These are phyloP conservation scores for Hypoxylon perforatum DNA, from an alignment of 495 filamentous ascomycete species.

Conservation along the genomic window DNA sequence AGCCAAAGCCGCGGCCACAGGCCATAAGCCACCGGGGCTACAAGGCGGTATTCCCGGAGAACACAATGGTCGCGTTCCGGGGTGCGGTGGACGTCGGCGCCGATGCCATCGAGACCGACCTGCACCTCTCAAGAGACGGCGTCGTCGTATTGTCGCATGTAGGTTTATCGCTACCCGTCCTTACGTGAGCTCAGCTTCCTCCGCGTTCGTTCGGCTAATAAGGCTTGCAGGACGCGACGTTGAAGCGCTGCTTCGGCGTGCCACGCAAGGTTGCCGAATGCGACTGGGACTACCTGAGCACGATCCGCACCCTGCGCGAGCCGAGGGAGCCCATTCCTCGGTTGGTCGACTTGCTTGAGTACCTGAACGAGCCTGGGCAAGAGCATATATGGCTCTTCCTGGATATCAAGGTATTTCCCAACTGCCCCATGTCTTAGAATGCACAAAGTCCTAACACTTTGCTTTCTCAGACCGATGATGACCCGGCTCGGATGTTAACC, in stretches of 20 bases:
- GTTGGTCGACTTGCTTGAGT: conserved; percentile 79
- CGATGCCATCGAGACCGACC: conserved; percentile 87
- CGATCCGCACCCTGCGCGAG: conserved; percentile 71
- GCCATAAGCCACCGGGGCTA: conserved; percentile 89
- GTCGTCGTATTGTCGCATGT: conserved; percentile 79
- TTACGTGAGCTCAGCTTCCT: no score
- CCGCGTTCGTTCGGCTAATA: no score
- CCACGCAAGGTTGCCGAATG: conserved; percentile 77
- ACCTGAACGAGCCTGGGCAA: conserved; percentile 66
- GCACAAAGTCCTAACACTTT: conserved; percentile 3
- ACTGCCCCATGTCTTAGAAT: no score
- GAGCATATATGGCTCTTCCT: conserved; percentile 83
- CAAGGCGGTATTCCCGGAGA: conserved; percentile 83
- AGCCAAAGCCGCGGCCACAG: conserved; percentile 70
- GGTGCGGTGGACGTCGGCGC: conserved; percentile 77
- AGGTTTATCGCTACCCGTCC: no score
- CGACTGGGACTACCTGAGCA: conserved; percentile 76
- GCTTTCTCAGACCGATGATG: conserved; percentile 66
- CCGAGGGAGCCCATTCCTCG: conserved; percentile 79
- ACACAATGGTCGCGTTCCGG: conserved; percentile 81
- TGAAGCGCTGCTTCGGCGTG: conserved; percentile 83
- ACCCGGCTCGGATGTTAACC: conserved; percentile 73
- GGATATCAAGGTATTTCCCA: conserved; percentile 78
- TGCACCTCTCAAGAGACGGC: conserved; percentile 84
- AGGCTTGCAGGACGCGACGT: conserved; percentile 62